Conservation (phyloP, 2,329 filamentous ascomycete genomes). For the Bipolaris bicolor region DNA sequence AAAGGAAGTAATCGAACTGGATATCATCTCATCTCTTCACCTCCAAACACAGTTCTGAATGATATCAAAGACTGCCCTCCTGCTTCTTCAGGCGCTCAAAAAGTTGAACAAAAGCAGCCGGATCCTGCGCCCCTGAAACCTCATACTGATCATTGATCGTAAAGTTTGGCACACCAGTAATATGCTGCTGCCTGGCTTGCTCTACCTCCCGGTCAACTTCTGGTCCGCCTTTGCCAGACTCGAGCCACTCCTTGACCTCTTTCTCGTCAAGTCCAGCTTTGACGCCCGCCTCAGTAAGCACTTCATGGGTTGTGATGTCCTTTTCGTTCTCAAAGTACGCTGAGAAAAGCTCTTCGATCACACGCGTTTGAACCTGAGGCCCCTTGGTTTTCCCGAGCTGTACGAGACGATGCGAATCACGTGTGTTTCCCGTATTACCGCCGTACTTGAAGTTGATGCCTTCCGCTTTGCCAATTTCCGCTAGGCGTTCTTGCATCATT, state of each 20-base stretch:
- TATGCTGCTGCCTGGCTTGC: conserved; percentile 54
- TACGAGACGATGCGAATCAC: conserved; percentile 75
- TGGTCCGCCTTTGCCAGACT: conserved; percentile 51
- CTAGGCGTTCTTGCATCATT: conserved; percentile 65
- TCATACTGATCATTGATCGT: conserved; percentile 71
- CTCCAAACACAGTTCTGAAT: neutral
- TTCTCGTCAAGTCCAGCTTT: conserved; percentile 52
- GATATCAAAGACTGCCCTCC: conserved; percentile 30
- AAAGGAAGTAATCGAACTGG: neutral
- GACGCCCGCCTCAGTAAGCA: conserved; percentile 50
- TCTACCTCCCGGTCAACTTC: conserved; percentile 56
- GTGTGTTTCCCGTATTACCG: conserved; percentile 75
- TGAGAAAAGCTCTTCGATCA: conserved; percentile 49
- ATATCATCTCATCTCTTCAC: neutral
- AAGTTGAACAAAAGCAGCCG: conserved; percentile 67
- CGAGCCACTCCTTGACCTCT: conserved; percentile 54
- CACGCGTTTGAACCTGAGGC: conserved; percentile 54
- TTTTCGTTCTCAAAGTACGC: conserved; percentile 57
- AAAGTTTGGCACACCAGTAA: conserved; percentile 77
- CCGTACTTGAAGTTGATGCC: conserved; percentile 77
- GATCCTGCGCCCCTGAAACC: conserved; percentile 74
- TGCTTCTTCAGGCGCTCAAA: conserved; percentile 66
- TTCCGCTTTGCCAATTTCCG: conserved; percentile 64
- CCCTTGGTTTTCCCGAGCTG: conserved; percentile 68
- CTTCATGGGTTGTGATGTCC: conserved; percentile 53